Evolutionary conservation across 805 yeast genomes (phyloP).

Genomic region (Ogataea dorogensis): DNA sequence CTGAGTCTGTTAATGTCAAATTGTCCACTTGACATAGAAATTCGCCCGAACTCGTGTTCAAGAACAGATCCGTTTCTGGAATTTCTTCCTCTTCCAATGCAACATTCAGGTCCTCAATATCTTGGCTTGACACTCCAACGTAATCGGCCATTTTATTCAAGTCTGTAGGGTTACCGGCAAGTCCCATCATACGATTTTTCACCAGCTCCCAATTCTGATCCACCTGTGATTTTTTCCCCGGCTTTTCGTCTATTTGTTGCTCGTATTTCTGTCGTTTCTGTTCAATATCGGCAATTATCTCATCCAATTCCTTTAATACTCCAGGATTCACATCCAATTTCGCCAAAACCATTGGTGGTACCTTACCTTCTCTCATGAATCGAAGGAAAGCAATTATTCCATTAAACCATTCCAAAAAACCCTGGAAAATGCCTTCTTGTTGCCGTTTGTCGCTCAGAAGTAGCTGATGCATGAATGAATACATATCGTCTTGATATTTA

Average conservation of each 20-base stretch:
- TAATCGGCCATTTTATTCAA: constrained; percentile 10
- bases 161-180: constrained; percentile 8
- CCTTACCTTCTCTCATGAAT: constrained; percentile 48
- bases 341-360: constrained; percentile 46
- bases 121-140: constrained; percentile 42
- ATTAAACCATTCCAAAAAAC: constrained; percentile 72
- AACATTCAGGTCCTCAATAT: constrained; percentile 44
- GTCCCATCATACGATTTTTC: constrained; percentile 27
- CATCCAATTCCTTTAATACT: constrained; percentile 41
- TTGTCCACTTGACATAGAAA: constrained; percentile 19
- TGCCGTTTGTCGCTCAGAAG: constrained; percentile 65
- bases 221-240: constrained; percentile 23
- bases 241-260: constrained; percentile 22
- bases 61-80: constrained; percentile 12
- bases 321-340: constrained; percentile 33
- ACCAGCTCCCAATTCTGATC: constrained; percentile 45
- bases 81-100: constrained; percentile 21
- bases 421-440: constrained; percentile 54
- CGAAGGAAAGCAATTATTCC: constrained; percentile 61
- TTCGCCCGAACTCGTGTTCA: constrained; percentile 8
- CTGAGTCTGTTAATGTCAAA: constrained; percentile 16
- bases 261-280: constrained; percentile 40
- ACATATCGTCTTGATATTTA: constrained; percentile 69
- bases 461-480: constrained; percentile 76
- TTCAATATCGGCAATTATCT: constrained; percentile 37